Conservation (phyloP, 139 green algal genomes). For the Astrephomene gubernaculifera region DNA sequence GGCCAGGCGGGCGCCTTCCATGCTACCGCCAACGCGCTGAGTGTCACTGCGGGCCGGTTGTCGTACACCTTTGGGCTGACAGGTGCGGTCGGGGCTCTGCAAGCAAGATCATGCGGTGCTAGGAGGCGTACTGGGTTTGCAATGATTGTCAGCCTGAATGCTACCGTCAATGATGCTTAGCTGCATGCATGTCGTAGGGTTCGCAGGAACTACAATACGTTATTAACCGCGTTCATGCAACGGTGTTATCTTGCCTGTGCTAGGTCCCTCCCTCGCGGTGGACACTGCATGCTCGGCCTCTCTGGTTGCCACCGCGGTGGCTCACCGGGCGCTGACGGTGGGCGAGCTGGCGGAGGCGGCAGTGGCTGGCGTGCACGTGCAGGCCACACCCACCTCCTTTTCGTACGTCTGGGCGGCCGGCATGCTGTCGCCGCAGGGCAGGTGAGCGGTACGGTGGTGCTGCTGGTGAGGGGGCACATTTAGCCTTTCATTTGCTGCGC, state of each 20-base stretch:
- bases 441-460: slow-evolving; percentile 47
- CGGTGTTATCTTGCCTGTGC: neutral
- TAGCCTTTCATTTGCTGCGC: neutral
- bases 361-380: slow-evolving; percentile 67
- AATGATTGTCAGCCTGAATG: too few relatives aligned
- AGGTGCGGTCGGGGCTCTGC: too few relatives aligned
- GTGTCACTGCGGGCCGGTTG: slow-evolving; percentile 82
- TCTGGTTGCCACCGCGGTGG: slow-evolving; percentile 68
- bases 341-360: slow-evolving; percentile 32
- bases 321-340: neutral
- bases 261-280: slow-evolving; percentile 60
- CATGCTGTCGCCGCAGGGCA: slow-evolving; percentile 80
- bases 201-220: too few relatives aligned
- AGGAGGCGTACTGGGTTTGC: too few relatives aligned
- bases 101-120: too few relatives aligned
- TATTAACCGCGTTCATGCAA: too few relatives aligned
- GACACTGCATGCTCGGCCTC: slow-evolving; percentile 82
- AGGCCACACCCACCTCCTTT: slow-evolving; percentile 57
- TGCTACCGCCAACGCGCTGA: slow-evolving; percentile 80
- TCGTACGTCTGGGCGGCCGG: slow-evolving; percentile 65
- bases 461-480: neutral
- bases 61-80: slow-evolving; percentile 71
- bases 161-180: too few relatives aligned
- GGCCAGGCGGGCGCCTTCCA: slow-evolving; percentile 69
- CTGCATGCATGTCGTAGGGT: too few relatives aligned